Evolutionary conservation across 306 rosid species (phyloP).

Genomic region (Datisca glomerata): DNA sequence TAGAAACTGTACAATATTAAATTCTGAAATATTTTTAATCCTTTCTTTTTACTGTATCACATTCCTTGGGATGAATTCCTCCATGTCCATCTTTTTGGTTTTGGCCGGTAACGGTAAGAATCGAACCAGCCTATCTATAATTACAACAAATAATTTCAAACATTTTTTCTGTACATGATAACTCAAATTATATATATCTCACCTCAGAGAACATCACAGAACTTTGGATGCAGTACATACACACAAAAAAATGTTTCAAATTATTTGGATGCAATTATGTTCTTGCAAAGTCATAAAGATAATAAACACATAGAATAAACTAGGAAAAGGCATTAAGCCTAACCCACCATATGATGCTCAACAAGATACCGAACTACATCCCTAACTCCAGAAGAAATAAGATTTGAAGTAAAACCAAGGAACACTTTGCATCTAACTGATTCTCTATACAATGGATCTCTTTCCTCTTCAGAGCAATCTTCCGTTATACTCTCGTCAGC

Average conservation of each 20-base stretch:
- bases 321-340: background rate
- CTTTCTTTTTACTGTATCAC: too few relatives aligned
- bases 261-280: too few relatives aligned
- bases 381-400: conserved; percentile 86
- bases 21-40: too few relatives aligned
- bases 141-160: too few relatives aligned
- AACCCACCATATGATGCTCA: conserved; percentile 78
- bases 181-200: background rate
- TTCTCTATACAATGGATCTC: conserved; percentile 33
- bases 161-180: background rate
- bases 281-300: too few relatives aligned
- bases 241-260: background rate
- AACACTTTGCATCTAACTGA: conserved; percentile 64
- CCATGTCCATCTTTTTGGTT: too few relatives aligned
- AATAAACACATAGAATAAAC: too few relatives aligned
- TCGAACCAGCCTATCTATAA: too few relatives aligned
- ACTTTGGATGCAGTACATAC: background rate
- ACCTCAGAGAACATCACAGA: background rate
- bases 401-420: conserved; percentile 90
- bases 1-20: too few relatives aligned
- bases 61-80: too few relatives aligned
- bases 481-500: conserved; percentile 44
- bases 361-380: conserved; percentile 68
- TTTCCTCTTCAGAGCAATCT: conserved; percentile 49
- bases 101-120: too few relatives aligned